Evolutionary conservation across 352 stramenopile species (phyloP), one percentile per base, ranked within the genome.

Genomic region (Pythium pyrilobum): DNA sequence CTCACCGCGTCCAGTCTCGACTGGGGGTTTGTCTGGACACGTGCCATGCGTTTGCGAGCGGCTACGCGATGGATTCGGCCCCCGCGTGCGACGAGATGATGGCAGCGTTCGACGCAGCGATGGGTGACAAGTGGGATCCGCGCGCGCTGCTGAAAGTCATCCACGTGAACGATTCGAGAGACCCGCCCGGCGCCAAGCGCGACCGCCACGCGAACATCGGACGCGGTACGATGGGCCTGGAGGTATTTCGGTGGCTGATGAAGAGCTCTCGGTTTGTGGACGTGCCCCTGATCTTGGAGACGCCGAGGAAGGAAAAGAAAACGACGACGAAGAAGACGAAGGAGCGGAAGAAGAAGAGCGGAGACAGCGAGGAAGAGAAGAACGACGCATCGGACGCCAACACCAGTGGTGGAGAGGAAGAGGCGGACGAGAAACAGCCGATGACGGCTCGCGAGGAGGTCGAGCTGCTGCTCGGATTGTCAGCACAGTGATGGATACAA

Each of bases 181-280:
- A 62, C 11, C 29, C 31, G 0, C 52, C 57, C 9, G 66, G 58
- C 11, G 74, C 68, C 8, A 56, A 56, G 28, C 46, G 38, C 0
- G 69, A 78, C 31, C 69, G 69, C 25, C 71, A 76, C 45, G 71
- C 62, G 13, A 76, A 74, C 55, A 74, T 81, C 31, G 71, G 71
- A 0, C 31, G 54, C 4, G 71, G 71, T 2, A n/a, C 21, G 5
- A 71, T 81, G 11, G 57, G 64, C 3, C 18, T 78, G 12, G n/a
- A 34, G 6, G 57, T 59, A 4, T 81, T 81, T n/a, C 18, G 58
- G 3, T 71, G 65, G 59, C 45, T 81, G 20, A 76, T 81, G 71
- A 69, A 71, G 31, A 59, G 37, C 27, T 41, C 38, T 6, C 49
- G 50, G 20, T 78, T 78, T 52, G 60, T 62, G 3, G 29, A 39